Conservation (phyloP, 2,329 filamentous ascomycete genomes). For the Fusarium setosum region DNA sequence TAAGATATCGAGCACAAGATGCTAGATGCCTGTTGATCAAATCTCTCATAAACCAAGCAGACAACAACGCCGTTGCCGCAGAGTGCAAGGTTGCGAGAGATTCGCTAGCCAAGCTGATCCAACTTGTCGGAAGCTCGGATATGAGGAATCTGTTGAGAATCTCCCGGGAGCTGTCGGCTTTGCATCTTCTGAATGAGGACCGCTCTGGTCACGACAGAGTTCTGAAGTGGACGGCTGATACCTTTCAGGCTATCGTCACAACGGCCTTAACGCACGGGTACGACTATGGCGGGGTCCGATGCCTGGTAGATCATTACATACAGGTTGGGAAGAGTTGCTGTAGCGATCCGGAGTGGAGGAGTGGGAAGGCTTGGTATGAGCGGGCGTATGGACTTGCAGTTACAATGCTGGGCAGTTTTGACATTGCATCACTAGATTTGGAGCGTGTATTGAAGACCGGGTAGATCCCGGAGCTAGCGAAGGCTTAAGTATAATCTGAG, state of each 20-base stretch:
- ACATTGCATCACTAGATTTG: not conserved
- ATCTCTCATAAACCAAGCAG: not conserved
- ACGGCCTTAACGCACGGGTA: not conserved
- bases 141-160: not conserved
- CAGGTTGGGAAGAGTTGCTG: not conserved
- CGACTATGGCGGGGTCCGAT: too few species aligned
- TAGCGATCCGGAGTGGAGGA: too few species aligned
- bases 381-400: not conserved
- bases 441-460: not conserved
- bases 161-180: not conserved
- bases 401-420: not conserved
- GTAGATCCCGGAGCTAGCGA: too few species aligned
- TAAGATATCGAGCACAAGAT: not conserved
- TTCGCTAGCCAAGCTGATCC: not conserved
- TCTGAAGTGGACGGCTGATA: not conserved
- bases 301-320: not conserved
- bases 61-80: not conserved
- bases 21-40: not conserved
- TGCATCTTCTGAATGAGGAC: not conserved
- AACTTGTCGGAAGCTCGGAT: accelerated
- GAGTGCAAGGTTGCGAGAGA: not conserved
- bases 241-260: not conserved
- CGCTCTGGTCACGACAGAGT: not conserved
- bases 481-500: too few species aligned
- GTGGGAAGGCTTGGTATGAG: not conserved